These are phyloP conservation scores for Geosmithia morbida DNA, from an alignment of 2,329 filamentous ascomycete genomes.

Conservation along the genomic window DNA sequence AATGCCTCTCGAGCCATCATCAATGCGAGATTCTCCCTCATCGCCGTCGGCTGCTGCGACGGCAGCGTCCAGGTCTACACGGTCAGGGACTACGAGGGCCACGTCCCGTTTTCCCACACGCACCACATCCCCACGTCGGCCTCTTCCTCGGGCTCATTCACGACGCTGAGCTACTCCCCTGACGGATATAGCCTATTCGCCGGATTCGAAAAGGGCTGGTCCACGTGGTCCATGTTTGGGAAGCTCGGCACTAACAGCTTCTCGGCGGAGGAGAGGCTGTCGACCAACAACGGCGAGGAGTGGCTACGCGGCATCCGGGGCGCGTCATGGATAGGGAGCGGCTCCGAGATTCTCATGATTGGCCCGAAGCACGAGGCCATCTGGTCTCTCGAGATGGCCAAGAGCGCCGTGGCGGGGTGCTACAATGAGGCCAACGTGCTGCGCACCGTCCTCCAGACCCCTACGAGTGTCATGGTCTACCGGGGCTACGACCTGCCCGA, in stretches of 20 bases:
- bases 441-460: slow-evolving; percentile 77
- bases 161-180: slow-evolving; percentile 71
- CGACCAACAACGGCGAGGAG: slow-evolving; percentile 55
- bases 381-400: slow-evolving; percentile 83
- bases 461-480: slow-evolving; percentile 80
- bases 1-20: slow-evolving; percentile 64
- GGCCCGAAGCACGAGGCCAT: slow-evolving; percentile 59
- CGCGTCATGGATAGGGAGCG: slow-evolving; percentile 76
- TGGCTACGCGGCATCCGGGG: slow-evolving; percentile 73
- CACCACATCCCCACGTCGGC: slow-evolving; percentile 56
- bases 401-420: slow-evolving; percentile 83
- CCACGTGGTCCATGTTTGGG: slow-evolving; percentile 94
- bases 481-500: slow-evolving; percentile 85
- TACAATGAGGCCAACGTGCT: slow-evolving; percentile 87
- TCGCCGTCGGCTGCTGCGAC: slow-evolving; percentile 71
- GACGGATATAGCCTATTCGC: slow-evolving; percentile 95
- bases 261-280: slow-evolving; percentile 47
- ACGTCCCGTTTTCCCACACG: slow-evolving; percentile 75
- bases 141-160: slow-evolving; percentile 54
- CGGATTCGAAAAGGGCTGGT: slow-evolving; percentile 86
- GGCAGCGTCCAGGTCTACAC: slow-evolving; percentile 81
- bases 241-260: slow-evolving; percentile 82
- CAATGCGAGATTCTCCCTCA: slow-evolving; percentile 87
- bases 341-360: slow-evolving; percentile 70
- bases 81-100: slow-evolving; percentile 83